Evolutionary conservation across 768 basidiomycete genomes (phyloP).

Genomic region (Leccinum variicolor): DNA sequence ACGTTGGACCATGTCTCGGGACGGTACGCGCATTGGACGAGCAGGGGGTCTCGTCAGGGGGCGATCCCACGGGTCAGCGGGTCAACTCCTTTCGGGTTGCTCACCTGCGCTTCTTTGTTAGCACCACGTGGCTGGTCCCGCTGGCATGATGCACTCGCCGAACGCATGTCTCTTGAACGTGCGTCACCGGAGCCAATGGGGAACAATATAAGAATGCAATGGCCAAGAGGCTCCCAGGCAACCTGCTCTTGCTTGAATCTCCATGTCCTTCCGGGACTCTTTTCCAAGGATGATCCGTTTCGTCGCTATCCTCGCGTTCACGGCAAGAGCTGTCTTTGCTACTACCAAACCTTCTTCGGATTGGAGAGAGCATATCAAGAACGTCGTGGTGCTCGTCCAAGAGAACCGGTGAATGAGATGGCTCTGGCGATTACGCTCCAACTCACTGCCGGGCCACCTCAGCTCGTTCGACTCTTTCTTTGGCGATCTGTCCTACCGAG

Average conservation of each 20-base stretch:
- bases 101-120: no score
- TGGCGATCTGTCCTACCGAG: constrained; percentile 25
- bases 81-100: no score
- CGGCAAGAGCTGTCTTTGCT: background rate
- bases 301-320: constrained; percentile 6
- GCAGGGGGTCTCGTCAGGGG: no score
- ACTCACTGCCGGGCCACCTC: background rate
- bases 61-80: no score
- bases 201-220: background rate
- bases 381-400: constrained; percentile 27
- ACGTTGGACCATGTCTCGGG: no score
- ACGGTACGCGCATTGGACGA: no score
- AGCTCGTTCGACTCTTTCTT: constrained; percentile 27
- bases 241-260: background rate
- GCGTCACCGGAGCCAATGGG: no score
- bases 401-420: constrained; percentile 20
- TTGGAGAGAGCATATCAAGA: constrained; percentile 24
- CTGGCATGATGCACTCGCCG: no score
- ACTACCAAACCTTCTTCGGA: constrained; percentile 1
- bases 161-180: no score
- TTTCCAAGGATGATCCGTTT: constrained; percentile 11
- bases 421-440: background rate
- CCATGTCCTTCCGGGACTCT: background rate
- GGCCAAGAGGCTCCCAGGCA: background rate
- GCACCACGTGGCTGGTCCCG: no score